phyloP scores from a whole-genome alignment of 108 stramenopile genomes.

The Cyclotella sp. region DNA sequence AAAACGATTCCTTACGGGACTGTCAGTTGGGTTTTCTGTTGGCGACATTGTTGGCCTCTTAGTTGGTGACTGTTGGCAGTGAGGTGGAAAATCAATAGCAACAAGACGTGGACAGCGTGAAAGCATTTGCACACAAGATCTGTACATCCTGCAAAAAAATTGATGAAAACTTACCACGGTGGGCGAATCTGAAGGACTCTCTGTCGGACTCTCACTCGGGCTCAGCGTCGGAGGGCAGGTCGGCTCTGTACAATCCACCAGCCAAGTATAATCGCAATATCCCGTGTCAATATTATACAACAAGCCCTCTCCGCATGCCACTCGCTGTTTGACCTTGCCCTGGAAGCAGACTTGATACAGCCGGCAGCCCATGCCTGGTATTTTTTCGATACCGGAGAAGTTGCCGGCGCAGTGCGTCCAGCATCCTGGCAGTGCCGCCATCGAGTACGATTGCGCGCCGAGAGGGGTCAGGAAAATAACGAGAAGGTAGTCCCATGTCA shows the following conservation, averaged over 20 bases:
- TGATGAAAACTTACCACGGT: background rate
- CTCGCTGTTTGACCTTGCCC: background rate
- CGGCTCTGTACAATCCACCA: conserved; percentile 9
- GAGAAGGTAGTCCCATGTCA: background rate
- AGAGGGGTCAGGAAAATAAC: background rate
- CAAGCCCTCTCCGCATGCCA: conserved; percentile 4
- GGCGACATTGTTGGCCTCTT: conserved; percentile 1
- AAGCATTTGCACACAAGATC: background rate
- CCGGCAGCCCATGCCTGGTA: conserved; percentile 10
- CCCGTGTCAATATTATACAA: background rate
- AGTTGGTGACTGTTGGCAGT: background rate
- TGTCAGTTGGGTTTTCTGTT: conserved; percentile 1
- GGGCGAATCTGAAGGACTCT: background rate
- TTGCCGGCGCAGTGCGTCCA: conserved; percentile 10
- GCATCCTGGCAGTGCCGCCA: background rate
- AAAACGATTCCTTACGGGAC: conserved; percentile 12
- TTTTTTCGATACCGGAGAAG: conserved; percentile 10
- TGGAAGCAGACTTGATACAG: conserved; percentile 6
- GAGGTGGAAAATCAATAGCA: background rate
- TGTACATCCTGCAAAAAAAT: background rate
- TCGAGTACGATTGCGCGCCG: background rate
- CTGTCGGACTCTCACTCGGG: conserved; percentile 5
- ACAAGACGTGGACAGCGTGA: too few relatives aligned
- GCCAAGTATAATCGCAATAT: conserved; percentile 14
- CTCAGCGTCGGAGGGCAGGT: conserved; percentile 15